These are phyloP conservation scores for Aureobasidium uvarum DNA, from an alignment of 2,329 filamentous ascomycete species.

Conservation along the genomic window DNA sequence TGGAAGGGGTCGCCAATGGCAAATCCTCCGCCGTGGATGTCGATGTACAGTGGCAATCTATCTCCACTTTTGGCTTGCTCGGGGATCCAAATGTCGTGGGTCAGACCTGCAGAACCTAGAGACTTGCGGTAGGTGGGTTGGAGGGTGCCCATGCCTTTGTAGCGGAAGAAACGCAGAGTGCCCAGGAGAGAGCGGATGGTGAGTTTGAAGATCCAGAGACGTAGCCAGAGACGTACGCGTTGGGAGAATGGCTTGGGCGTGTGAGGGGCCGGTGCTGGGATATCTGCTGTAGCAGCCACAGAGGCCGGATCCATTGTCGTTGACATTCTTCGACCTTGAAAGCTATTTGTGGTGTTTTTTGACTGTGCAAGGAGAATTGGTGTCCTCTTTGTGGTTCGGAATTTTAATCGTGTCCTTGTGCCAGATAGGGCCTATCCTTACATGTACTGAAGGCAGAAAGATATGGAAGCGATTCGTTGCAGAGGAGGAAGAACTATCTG, in stretches of 20 bases:
- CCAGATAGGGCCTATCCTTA: no score
- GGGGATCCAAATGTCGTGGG: not conserved
- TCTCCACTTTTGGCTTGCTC: not conserved
- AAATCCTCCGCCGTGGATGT: constrained; percentile 24
- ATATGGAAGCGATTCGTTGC: no score
- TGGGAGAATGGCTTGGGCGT: not conserved
- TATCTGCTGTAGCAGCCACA: not conserved
- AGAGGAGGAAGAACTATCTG: not conserved
- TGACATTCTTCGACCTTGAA: not conserved
- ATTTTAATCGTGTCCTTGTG: no score
- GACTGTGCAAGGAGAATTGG: no score
- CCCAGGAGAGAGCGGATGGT: not conserved
- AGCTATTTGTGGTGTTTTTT: not conserved
- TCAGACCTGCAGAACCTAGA: not conserved
- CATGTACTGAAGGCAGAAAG: no score
- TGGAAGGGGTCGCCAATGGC: constrained; percentile 3
- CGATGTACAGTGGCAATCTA: constrained; percentile 7
- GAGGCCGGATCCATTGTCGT: not conserved
- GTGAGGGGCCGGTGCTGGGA: not conserved
- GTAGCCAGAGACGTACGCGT: constrained; percentile 14
- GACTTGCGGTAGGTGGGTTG: constrained; percentile 12
- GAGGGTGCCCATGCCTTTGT: not conserved
- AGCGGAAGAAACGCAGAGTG: constrained; percentile 4
- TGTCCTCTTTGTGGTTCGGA: no score
- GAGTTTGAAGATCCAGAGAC: constrained; percentile 23